phyloP scores from a whole-genome alignment of 768 basidiomycete species.

The Krasilnikovozyma curviuscula region DNA sequence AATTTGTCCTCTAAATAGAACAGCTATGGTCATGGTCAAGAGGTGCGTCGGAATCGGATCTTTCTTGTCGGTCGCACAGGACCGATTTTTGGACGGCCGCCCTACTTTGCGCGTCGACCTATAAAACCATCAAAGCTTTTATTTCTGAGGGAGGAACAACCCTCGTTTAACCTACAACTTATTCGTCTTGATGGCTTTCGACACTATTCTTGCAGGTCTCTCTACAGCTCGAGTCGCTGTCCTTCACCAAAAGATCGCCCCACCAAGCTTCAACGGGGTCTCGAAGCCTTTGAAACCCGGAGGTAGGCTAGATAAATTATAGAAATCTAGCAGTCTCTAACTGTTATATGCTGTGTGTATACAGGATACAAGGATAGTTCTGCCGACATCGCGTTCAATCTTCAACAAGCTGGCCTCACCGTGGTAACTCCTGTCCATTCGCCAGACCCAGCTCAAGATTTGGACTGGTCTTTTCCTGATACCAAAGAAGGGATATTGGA shows the following conservation, averaged over 20 bases:
- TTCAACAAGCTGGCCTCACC: conserved; percentile 8
- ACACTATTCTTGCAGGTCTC: too few relatives aligned
- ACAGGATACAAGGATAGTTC: conserved; percentile 19
- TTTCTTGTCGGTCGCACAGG: too few relatives aligned
- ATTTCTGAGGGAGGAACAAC: too few relatives aligned
- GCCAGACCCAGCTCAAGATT: conserved; percentile 11
- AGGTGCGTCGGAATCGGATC: too few relatives aligned
- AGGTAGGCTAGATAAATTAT: conserved; percentile 7
- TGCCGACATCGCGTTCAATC: conserved; percentile 19
- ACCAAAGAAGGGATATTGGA: conserved; percentile 15
- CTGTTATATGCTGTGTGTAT: neutral
- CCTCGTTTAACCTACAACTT: too few relatives aligned
- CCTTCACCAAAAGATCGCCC: neutral
- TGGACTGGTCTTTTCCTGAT: conserved; percentile 21
- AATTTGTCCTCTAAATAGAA: too few relatives aligned
- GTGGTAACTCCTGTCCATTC: conserved; percentile 14
- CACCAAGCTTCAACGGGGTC: conserved; percentile 18
- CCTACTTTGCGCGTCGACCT: too few relatives aligned
- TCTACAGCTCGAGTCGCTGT: conserved; percentile 6
- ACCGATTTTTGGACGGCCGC: too few relatives aligned
- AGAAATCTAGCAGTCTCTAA: neutral
- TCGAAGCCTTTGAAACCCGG: conserved; percentile 21
- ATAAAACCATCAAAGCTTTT: too few relatives aligned
- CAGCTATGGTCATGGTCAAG: too few relatives aligned
- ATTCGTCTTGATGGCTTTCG: too few relatives aligned